Conservation (phyloP, 208 protist species). For the Lotmaria passim region DNA sequence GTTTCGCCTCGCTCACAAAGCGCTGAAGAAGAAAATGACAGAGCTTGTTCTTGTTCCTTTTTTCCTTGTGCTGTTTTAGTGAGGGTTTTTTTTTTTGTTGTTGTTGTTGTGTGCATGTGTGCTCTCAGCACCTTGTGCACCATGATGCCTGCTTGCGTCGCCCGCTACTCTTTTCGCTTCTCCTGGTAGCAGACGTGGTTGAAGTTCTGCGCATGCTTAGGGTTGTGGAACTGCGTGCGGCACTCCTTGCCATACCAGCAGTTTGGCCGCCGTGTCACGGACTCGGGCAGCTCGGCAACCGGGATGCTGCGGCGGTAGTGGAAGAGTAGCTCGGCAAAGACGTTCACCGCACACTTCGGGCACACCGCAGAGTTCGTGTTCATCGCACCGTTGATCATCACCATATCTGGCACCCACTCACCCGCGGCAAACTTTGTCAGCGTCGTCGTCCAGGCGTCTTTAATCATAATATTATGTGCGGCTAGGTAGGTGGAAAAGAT, state of each 20-base stretch:
- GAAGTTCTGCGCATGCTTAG: conserved; percentile 79
- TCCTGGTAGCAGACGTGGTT: conserved; percentile 91
- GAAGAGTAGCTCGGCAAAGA: conserved; percentile 81
- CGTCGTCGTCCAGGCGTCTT: conserved; percentile 54
- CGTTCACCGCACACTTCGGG: conserved; percentile 43
- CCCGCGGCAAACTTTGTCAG: conserved; percentile 45
- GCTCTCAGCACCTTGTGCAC: too few species aligned
- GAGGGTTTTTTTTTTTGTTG: neutral
- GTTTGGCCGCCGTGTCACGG: conserved; percentile 65
- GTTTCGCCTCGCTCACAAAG: too few species aligned
- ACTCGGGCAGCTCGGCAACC: conserved; percentile 50
- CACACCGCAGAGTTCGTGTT: conserved; percentile 56
- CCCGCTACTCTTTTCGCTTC: conserved; percentile 83
- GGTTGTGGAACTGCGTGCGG: conserved; percentile 84
- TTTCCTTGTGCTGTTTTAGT: neutral
- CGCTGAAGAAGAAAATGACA: too few species aligned
- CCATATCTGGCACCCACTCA: conserved; percentile 70
- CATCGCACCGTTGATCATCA: conserved; percentile 53
- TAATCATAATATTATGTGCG: conserved; percentile 33
- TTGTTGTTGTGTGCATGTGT: neutral
- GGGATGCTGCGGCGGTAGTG: conserved; percentile 75
- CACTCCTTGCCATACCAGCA: conserved; percentile 92
- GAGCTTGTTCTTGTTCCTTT: too few species aligned
- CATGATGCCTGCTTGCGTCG: neutral
- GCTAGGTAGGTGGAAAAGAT: conserved; percentile 77